Evolutionary conservation across 257 asterid genomes (phyloP).

Genomic region (Solanum piurae): DNA sequence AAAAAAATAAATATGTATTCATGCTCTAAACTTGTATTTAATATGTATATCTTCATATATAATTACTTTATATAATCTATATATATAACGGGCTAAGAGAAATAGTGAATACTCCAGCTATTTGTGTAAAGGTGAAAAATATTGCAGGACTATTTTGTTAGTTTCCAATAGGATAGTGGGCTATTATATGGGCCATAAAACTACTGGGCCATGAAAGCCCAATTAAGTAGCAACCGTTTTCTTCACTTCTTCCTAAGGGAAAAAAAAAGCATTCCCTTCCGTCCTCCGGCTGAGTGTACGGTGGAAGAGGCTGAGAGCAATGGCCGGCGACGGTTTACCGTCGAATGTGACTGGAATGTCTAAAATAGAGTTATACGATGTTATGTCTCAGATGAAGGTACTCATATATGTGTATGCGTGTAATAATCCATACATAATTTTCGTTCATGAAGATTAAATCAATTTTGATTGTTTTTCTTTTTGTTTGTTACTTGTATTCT

Average conservation of each 20-base stretch:
- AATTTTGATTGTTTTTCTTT: too few species aligned
- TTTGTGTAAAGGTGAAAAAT: not conserved
- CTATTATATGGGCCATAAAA: not conserved
- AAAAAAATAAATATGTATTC: not conserved
- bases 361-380: slow-evolving; percentile 69
- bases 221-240: not conserved
- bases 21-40: not conserved
- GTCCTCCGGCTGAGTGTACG: not conserved
- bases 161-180: not conserved
- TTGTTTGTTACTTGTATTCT: not conserved
- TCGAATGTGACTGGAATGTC: slow-evolving; percentile 87
- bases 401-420: not conserved
- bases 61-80: not conserved
- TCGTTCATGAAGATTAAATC: not conserved
- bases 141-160: not conserved
- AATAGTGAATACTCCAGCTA: not conserved
- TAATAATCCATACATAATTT: not conserved
- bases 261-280: not conserved
- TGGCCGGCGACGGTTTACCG: slow-evolving; percentile 58
- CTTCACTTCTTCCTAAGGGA: not conserved
- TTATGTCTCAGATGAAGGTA: slow-evolving; percentile 97
- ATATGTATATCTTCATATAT: not conserved
- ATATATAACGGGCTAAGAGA: too few species aligned
- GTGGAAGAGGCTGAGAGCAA: slow-evolving; percentile 35
- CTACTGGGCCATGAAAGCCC: not conserved